Evolutionary conservation across 1,284 basidiomycete genomes (phyloP), one percentile per base, ranked within the genome.

Genomic region (Heterobasidion occidentale): DNA sequence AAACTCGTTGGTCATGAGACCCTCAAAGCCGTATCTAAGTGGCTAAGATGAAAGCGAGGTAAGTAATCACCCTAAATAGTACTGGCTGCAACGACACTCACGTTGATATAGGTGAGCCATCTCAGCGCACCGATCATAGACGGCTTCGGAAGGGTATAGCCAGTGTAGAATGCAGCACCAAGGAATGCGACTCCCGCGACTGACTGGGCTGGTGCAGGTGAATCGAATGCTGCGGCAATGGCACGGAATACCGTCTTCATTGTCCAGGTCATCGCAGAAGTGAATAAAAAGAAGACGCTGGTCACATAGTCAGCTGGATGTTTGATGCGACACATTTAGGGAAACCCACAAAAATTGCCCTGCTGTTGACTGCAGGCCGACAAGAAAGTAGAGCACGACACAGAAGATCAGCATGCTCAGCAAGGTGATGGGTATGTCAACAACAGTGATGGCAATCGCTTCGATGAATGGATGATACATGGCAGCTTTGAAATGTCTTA

Each of bases 381-480:
- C 77, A 67, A 89, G 73, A 67, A 86, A 88, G 67, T 88, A 90
- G n/a, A 89, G 62, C 36, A 87, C 70, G 56, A 87, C 67, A 42
- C 67, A 63, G 65, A 84, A 87, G 15, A 79, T 58, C 36, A 77
- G 52, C 27, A 77, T 66, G 8, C 76, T 84, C 35, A 75, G 42
- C 56, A 84, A 68, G 2, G 82, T 77, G 61, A 89, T 81, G 0
- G 88, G 87, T 34, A 87, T 67, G 63, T 90, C 86, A 33, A 88
- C 85, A 36, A 91, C 67, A 0, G 85, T 87, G 48, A 86, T 74
- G 8, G 88, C 87, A 34, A 88, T 65, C 0, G 83, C 76, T 60
- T 86, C 83, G 20, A 84, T 71, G 65, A 84, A 84, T 0, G 84
- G 84, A 58, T 84, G 83, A 61, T 87, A 86, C 62, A 86, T 73